A percentile compares a stretch with the other conserved stretches of the same genome.
Evolutionary conservation across 139 green algal species (phyloP).

Genomic region (Pseudopediastrum boryanum): DNA sequence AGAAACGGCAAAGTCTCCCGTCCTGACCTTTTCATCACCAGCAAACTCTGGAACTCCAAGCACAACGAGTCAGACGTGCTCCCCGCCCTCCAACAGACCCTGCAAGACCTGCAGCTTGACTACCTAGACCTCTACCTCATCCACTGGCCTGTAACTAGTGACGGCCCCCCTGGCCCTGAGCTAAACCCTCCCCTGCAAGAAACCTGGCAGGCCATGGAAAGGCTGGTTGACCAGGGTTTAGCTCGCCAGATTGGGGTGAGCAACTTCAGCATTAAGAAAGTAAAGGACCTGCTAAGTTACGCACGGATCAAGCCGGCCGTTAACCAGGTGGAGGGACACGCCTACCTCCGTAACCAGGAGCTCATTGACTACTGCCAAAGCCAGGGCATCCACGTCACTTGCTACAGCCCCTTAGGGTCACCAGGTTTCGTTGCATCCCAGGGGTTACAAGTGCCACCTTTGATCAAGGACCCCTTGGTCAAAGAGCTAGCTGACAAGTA

Average conservation of each 20-base stretch:
- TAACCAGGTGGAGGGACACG: conserved; percentile 90
- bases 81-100: conserved; percentile 46
- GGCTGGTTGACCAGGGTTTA: conserved; percentile 68
- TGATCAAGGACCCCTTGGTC: conserved; percentile 74
- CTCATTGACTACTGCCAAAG: conserved; percentile 66
- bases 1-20: conserved; percentile 56
- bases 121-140: conserved; percentile 92
- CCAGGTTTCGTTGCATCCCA: conserved; percentile 70
- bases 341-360: conserved; percentile 85
- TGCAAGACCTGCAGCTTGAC: conserved; percentile 73
- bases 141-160: conserved; percentile 76
- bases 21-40: conserved; percentile 72
- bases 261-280: conserved; percentile 84
- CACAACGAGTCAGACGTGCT: conserved; percentile 46
- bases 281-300: conserved; percentile 58
- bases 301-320: background rate
- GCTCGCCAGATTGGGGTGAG: conserved; percentile 79
- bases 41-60: conserved; percentile 75
- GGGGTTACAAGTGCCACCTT: conserved; percentile 43
- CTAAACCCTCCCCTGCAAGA: conserved; percentile 59
- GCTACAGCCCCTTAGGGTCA: conserved; percentile 89
- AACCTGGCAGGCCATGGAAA: conserved; percentile 72
- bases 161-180: conserved; percentile 57
- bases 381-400: conserved; percentile 85
- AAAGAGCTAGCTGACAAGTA: conserved; percentile 57